These are phyloP conservation scores for Stachybotrys chlorohalonatus DNA, from an alignment of 2,329 filamentous ascomycete species.

Conservation along the genomic window DNA sequence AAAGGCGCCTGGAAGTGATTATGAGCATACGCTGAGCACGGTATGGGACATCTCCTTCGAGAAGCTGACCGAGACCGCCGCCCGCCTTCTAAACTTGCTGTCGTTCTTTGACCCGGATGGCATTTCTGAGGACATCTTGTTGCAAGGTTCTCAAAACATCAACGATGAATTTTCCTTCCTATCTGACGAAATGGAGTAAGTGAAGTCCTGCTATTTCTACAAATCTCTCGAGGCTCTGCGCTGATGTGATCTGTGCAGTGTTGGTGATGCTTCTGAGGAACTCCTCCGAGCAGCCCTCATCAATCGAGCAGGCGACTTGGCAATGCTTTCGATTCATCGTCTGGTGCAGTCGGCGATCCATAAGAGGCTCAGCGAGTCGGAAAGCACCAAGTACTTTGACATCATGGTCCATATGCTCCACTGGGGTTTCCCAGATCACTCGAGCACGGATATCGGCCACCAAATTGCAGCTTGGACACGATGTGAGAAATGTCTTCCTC, in stretches of 20 bases:
- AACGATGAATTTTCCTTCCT: too few species aligned
- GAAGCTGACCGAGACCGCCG: conserved; percentile 10
- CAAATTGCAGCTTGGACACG: conserved; percentile 15
- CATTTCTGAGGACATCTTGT: conserved; percentile 15
- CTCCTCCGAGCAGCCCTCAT: too few species aligned
- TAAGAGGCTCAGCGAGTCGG: too few species aligned
- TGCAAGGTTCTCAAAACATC: conserved; percentile 4
- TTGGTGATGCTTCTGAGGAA: too few species aligned
- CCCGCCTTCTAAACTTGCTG: conserved; percentile 13
- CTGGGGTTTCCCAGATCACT: conserved; percentile 16
- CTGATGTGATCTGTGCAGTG: too few species aligned
- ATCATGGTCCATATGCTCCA: conserved; percentile 11
- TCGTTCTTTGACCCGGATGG: conserved; percentile 17
- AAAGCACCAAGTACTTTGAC: conserved; percentile 13
- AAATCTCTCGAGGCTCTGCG: too few species aligned
- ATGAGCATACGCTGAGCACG: conserved; percentile 17
- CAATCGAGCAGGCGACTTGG: too few species aligned
- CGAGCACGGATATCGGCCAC: conserved; percentile 13
- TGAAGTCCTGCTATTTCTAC: too few species aligned
- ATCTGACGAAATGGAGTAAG: too few species aligned
- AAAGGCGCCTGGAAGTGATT: conserved; percentile 9
- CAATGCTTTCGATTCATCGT: neutral
- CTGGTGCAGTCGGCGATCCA: too few species aligned
- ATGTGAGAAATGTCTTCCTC: conserved; percentile 18
- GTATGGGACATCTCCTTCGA: conserved; percentile 18